Evolutionary conservation across 2,329 filamentous ascomycete species (phyloP), one percentile per base, ranked within the genome.

Genomic region (Aspergillus flavus): DNA sequence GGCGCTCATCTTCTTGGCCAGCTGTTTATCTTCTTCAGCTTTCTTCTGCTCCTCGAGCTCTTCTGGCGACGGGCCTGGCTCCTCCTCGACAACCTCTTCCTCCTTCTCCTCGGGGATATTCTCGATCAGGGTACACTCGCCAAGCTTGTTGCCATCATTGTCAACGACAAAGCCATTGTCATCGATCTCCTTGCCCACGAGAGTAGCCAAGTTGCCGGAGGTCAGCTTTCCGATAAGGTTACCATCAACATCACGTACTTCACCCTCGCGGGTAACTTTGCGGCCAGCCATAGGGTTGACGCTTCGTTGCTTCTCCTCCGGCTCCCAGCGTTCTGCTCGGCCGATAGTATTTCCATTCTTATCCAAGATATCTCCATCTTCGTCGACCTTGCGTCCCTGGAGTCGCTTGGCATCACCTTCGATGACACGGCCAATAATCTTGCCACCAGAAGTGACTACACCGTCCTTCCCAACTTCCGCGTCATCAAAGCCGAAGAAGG

Each of bases 1-100:
- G 61, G 79, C 81, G 14, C 85, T 83, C 82, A 97, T 93, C 80
- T 91, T 90, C 65, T 86, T 84, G 1, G 93, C 93, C 43, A 96
- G 85, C 80, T 96, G 87, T 67, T 84, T 84, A 75, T 96, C 92
- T 65, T 89, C 82, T 68, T 86, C 84, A 57, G 86, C 84, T 73
- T 90, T 84, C 46, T 86, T 84, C 3, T 87, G 83, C 72, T 88
- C 86, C 61, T 85, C 75, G 21, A 77, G 68, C 64, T 85, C 83
- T 62, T 83, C 80, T 5, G 80, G 74, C 0, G 78, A 75, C 2
- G 69, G 71, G 10, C 72, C 76, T 26, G 70, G 57, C 30, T 75
- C 75, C 2, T 71, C 71, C 28, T 72, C 58, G 7, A 12, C 57
- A 4, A n/a, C 56, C 62, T 84, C 83, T 6, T 76, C 74, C 62